These are phyloP conservation scores for Vanrija sp. DNA, from an alignment of 1,284 basidiomycete genomes.

Conservation along the genomic window DNA sequence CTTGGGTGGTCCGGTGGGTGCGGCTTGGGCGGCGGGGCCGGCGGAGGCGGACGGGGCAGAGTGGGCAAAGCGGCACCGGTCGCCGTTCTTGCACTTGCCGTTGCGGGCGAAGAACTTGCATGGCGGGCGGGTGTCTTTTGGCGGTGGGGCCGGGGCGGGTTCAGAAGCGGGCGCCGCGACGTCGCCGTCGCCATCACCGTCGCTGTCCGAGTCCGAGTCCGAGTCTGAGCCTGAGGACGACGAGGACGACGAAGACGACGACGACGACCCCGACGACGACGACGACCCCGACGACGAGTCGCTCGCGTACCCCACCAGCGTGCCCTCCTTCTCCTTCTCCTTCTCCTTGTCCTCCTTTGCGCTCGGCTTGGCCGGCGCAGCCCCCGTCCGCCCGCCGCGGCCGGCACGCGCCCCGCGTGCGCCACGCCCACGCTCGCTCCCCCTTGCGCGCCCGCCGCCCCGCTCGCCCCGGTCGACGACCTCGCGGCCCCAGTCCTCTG, in stretches of 20 bases:
- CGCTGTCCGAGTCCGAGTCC: constrained; percentile 6
- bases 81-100: constrained; percentile 38
- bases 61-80: constrained; percentile 37
- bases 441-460: constrained; percentile 44
- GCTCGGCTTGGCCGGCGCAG: not conserved
- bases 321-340: not conserved
- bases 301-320: not conserved
- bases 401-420: constrained; percentile 2
- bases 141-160: not conserved
- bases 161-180: not conserved
- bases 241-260: not conserved
- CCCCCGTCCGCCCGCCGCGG: not conserved
- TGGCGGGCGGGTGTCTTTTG: constrained; percentile 10
- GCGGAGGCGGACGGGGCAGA: not conserved
- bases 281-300: not conserved
- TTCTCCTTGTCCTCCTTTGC: not conserved
- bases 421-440: constrained; percentile 16
- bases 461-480: constrained; percentile 23
- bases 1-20: constrained; percentile 8
- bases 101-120: constrained; percentile 39
- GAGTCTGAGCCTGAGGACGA: constrained; percentile 13
- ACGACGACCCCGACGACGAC: not conserved
- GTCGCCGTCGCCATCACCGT: constrained; percentile 5
- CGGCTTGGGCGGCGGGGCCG: not conserved
- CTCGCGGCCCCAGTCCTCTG: constrained; percentile 43